Percentiles rank a stretch among this genome's conserved stretches.
Evolutionary conservation across 2,329 filamentous ascomycete genomes (phyloP).

Genomic region (Metarhizium robertsii): DNA sequence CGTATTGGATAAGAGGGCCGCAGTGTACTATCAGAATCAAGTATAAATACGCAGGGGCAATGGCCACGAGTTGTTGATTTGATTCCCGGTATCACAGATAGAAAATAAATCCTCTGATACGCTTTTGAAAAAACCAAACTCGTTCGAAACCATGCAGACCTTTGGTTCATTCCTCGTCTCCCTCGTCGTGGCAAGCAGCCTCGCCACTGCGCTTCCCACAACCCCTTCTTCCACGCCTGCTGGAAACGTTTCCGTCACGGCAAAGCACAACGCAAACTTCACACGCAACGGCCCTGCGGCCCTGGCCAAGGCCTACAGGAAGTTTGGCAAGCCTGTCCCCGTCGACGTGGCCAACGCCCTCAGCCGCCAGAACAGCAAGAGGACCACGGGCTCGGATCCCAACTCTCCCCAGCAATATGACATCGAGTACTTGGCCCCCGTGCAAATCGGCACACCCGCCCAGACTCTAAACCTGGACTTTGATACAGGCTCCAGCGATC

Average conservation of each 20-base stretch:
- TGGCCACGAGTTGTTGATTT: too few relatives aligned
- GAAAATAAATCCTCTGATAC: background rate
- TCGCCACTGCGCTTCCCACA: conserved; percentile 8
- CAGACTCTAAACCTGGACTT: conserved; percentile 12
- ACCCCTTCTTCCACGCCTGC: background rate
- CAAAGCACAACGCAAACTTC: background rate
- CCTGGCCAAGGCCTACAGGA: background rate
- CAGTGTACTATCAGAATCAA: background rate
- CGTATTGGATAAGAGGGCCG: too few relatives aligned
- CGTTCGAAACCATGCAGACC: conserved; percentile 9
- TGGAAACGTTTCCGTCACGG: background rate
- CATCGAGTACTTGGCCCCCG: conserved; percentile 9
- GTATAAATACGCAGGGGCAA: too few relatives aligned
- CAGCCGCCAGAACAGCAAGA: background rate
- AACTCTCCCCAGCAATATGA: conserved; percentile 1
- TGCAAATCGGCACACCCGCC: conserved; percentile 13
- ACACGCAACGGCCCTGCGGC: background rate
- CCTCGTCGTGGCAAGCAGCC: conserved; percentile 10
- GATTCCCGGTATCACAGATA: background rate
- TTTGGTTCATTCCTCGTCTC: conserved; percentile 12
- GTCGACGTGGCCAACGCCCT: background rate
- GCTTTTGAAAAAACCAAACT: background rate
- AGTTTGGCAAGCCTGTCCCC: background rate
- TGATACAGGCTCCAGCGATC: conserved; percentile 12
- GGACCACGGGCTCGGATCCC: too few relatives aligned